These are phyloP conservation scores for Colletotrichum paranaense DNA, from an alignment of 2,329 filamentous ascomycete species.

Conservation along the genomic window DNA sequence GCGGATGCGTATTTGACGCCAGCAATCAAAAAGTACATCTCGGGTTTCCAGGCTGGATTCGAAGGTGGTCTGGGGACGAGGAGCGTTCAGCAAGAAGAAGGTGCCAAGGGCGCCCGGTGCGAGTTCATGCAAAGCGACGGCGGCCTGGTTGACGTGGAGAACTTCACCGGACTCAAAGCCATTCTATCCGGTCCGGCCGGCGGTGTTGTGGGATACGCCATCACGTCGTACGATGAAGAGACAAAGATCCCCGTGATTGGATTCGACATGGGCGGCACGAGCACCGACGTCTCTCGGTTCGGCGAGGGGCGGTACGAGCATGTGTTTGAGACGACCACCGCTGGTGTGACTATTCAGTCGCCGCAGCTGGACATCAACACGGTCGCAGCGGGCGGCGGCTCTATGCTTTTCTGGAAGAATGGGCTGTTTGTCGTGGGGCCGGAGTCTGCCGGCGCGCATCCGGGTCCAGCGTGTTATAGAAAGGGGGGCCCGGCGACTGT, in stretches of 20 bases:
- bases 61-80: constrained; percentile 81
- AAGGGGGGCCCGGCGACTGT: constrained; percentile 91
- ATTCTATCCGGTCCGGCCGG: constrained; percentile 93
- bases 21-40: constrained; percentile 79
- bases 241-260: constrained; percentile 90
- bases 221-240: constrained; percentile 87
- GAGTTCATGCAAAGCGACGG: constrained; percentile 97
- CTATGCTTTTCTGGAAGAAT: constrained; percentile 86
- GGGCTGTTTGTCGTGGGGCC: constrained; percentile 92
- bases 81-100: constrained; percentile 75
- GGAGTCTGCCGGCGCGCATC: constrained; percentile 88
- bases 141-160: constrained; percentile 77
- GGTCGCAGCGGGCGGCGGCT: constrained; percentile 90
- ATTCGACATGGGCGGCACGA: constrained; percentile 96
- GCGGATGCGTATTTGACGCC: constrained; percentile 86
- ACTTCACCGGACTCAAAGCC: constrained; percentile 85
- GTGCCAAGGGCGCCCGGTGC: constrained; percentile 79
- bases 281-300: constrained; percentile 90
- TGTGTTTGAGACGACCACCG: constrained; percentile 93
- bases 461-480: constrained; percentile 89
- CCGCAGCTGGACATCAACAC: constrained; percentile 96
- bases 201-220: constrained; percentile 91
- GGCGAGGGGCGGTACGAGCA: constrained; percentile 89
- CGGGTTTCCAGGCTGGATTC: constrained; percentile 83
- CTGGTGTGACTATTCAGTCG: constrained; percentile 92